Evolutionary conservation across 2,329 filamentous ascomycete genomes (phyloP).

Genomic region (Parascedosporium putredinis): DNA sequence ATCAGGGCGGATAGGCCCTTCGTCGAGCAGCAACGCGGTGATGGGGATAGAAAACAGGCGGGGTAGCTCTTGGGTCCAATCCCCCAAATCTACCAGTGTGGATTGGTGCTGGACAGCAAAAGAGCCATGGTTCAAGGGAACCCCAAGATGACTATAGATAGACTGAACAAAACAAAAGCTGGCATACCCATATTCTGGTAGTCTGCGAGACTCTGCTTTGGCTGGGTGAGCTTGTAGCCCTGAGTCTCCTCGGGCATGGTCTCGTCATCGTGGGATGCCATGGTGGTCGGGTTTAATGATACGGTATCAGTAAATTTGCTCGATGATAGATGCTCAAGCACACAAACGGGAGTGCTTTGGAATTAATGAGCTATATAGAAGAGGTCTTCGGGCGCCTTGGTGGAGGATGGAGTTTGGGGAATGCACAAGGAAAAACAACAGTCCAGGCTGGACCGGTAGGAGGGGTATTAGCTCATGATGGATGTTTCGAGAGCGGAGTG

Average conservation of each 20-base stretch:
- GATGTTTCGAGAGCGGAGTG: neutral
- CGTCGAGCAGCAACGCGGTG: too few relatives aligned
- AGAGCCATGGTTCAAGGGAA: neutral
- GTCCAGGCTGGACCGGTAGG: neutral
- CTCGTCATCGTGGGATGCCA: slow-evolving; percentile 68
- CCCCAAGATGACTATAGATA: neutral
- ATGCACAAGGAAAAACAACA: neutral
- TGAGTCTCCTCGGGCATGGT: slow-evolving; percentile 78
- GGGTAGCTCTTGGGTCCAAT: neutral
- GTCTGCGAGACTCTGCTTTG: slow-evolving; percentile 91
- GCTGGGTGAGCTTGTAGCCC: slow-evolving; percentile 95
- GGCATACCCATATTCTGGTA: slow-evolving; percentile 92
- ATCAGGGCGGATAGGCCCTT: too few relatives aligned
- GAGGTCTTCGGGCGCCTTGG: neutral
- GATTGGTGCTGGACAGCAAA: neutral
- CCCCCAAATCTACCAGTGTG: neutral
- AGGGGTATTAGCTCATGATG: neutral
- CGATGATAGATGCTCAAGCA: neutral
- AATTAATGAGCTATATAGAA: neutral
- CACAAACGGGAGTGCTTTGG: neutral
- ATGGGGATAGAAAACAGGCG: too few relatives aligned
- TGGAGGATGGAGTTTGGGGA: neutral
- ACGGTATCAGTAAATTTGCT: neutral
- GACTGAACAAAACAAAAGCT: neutral
- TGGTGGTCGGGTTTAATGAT: too few relatives aligned